Evolutionary conservation across 305 asterid genomes (phyloP).

Genomic region (Euphrasia arctica): DNA sequence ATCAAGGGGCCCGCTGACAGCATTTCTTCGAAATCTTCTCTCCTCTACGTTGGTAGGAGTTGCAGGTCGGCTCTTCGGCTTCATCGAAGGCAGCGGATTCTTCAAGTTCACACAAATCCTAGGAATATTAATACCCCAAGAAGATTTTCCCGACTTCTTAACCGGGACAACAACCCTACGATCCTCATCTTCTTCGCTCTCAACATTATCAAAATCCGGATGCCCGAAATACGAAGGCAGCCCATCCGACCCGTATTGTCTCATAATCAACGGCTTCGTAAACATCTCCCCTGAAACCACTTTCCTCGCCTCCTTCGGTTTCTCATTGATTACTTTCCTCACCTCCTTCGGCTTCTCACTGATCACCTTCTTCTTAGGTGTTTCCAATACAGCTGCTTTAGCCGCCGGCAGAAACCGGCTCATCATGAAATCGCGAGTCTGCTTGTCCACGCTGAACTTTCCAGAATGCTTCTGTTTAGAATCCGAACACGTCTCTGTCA

Average conservation of each 20-base stretch:
- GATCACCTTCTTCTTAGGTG: conserved; percentile 32
- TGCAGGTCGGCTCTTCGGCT: conserved; percentile 42
- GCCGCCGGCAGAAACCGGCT: conserved; percentile 87
- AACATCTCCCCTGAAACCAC: conserved; percentile 44
- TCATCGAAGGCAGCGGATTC: conserved; percentile 61
- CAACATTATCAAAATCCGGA: conserved; percentile 40
- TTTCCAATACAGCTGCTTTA: conserved; percentile 75
- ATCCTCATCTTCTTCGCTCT: conserved; percentile 59
- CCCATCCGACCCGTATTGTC: conserved; percentile 33
- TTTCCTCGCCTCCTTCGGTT: conserved; percentile 37
- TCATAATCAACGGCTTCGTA: conserved; percentile 37
- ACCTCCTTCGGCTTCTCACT: conserved; percentile 27
- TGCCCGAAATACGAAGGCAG: conserved; percentile 29
- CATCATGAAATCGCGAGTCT: conserved; percentile 87
- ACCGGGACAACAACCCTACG: conserved; percentile 30
- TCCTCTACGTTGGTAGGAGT: conserved; percentile 49
- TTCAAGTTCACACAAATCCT: conserved; percentile 74
- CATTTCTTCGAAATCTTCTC: conserved; percentile 58
- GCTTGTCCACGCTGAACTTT: conserved; percentile 50
- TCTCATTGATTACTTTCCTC: conserved; percentile 24
- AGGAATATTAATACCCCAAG: conserved; percentile 69
- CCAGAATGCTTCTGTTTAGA: conserved; percentile 52
- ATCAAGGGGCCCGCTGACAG: conserved; percentile 87
- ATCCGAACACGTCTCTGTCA: conserved; percentile 37
- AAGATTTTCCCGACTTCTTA: conserved; percentile 53